Evolutionary conservation across 2,329 filamentous ascomycete genomes (phyloP).

Genomic region (Cercospora berteroae): DNA sequence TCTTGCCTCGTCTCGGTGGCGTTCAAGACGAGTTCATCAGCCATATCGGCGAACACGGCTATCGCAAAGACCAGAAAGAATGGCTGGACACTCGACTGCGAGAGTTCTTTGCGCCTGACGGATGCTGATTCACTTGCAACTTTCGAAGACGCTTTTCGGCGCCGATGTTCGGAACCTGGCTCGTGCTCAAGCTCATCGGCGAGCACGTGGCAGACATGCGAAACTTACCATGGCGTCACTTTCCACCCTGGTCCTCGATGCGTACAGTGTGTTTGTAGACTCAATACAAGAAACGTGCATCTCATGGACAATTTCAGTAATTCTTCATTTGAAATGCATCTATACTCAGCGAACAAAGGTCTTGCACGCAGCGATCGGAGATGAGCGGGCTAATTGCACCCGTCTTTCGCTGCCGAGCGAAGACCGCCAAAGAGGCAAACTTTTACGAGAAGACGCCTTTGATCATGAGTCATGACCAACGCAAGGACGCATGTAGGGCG

Average conservation of each 20-base stretch:
- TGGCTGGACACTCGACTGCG: conserved; percentile 19
- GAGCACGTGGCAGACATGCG: neutral
- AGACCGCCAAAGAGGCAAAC: conserved; percentile 4
- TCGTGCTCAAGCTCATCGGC: neutral
- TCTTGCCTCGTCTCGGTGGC: conserved; percentile 15
- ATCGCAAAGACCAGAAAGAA: conserved; percentile 10
- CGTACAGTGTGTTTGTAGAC: neutral
- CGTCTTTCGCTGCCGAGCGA: neutral
- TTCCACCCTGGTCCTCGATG: neutral
- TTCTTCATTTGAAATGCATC: neutral
- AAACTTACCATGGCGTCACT: neutral
- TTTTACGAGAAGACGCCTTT: conserved; percentile 4
- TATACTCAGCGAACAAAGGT: neutral
- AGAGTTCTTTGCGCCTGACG: conserved; percentile 18
- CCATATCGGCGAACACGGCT: conserved; percentile 17
- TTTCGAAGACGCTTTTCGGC: neutral
- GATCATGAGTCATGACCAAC: conserved; percentile 7
- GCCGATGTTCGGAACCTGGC: neutral
- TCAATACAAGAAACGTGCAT: neutral
- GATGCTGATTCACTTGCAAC: neutral
- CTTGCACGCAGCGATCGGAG: neutral
- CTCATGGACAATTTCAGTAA: neutral
- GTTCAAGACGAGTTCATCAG: conserved; percentile 10
- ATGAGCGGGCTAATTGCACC: neutral
- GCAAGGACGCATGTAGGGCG: neutral